Base-by-base conservation (phyloP, 2,329 filamentous ascomycete species). In the Trichophyton rubrum region DNA sequence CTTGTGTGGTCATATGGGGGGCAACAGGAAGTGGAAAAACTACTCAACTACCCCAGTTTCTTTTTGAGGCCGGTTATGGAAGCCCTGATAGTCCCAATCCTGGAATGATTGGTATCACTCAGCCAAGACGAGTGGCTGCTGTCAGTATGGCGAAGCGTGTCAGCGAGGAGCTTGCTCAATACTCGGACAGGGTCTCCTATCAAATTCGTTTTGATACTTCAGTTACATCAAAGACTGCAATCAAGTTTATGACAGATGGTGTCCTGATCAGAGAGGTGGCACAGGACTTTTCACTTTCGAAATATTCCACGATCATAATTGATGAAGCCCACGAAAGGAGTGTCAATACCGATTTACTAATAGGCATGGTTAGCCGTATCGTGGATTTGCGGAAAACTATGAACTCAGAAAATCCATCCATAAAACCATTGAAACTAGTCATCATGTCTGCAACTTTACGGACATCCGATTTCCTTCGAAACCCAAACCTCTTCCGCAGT, bases 201-300 rank as follows among this genome's bases (percentile, higher is more conserved):
- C 93, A 91, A 71, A 96, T 99, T 67, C 87, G 95, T 24, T 99
- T 97, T 66, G 93, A 99, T 70, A 90, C 87, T 57, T 92, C 86
- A 0, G 85, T 88, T 1, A 84, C 85, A 56, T 79, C 85, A 30
- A 86, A 90, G 59, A 99, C 93, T 0, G 88, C 89, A 4, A 84
- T 99, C 72, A 99, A 99, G 72, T 99, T 97, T 75, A 96, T 99
- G 91, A 99, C 93, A 0, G 93, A 99, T 73, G 93, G 93, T 80
- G 90, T 99, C 30, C 78, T 99, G 62, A 81, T 99, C 8, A 86
- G 93, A 61, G 93, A 99, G 73, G 87, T 96, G 59, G 86, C 89
- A 0, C 86, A 93, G 65, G 93, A 99, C 70, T 90, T 97, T 68
- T 81, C 89, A 0, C 76, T 99, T 51, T 84, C 82, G 57, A 95